These are phyloP conservation scores for Fusarium kyushuense DNA, from an alignment of 2,329 filamentous ascomycete species.

Conservation along the genomic window DNA sequence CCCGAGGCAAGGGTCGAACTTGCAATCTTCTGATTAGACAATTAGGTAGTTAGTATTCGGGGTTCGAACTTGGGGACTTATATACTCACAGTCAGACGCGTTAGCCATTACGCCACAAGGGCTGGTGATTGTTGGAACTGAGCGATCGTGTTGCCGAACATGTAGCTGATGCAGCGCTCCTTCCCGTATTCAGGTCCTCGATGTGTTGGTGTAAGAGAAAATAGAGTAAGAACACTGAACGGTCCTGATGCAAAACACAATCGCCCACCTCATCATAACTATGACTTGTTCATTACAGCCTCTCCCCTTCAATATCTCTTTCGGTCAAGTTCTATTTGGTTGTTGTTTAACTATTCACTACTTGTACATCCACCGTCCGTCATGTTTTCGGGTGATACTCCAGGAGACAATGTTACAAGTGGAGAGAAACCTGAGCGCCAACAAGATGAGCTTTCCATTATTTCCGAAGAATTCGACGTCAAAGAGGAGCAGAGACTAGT, in stretches of 20 bases:
- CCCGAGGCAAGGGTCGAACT: too few relatives aligned
- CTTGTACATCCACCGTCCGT: background rate
- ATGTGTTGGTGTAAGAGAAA: too few relatives aligned
- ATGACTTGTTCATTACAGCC: background rate
- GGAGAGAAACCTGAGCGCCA: conserved; percentile 12
- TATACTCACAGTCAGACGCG: too few relatives aligned
- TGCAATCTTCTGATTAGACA: too few relatives aligned
- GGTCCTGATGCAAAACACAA: background rate
- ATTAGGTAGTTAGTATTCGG: too few relatives aligned
- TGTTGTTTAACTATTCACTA: background rate
- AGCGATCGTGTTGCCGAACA: too few relatives aligned
- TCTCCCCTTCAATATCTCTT: background rate
- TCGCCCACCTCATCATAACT: background rate
- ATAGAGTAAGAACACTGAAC: background rate
- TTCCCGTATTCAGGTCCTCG: too few relatives aligned
- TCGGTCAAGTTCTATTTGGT: background rate
- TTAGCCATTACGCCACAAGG: too few relatives aligned
- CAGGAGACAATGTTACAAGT: conserved; percentile 6
- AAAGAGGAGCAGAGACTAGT: conserved; percentile 35
- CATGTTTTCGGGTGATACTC: conserved; percentile 13
- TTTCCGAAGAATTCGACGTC: conserved; percentile 35
- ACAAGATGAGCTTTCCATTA: conserved; percentile 19
- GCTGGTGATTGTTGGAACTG: too few relatives aligned
- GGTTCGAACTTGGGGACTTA: too few relatives aligned
- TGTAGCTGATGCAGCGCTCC: too few relatives aligned